Conservation (phyloP, 495 filamentous ascomycete genomes). For the Tuber indicum region DNA sequence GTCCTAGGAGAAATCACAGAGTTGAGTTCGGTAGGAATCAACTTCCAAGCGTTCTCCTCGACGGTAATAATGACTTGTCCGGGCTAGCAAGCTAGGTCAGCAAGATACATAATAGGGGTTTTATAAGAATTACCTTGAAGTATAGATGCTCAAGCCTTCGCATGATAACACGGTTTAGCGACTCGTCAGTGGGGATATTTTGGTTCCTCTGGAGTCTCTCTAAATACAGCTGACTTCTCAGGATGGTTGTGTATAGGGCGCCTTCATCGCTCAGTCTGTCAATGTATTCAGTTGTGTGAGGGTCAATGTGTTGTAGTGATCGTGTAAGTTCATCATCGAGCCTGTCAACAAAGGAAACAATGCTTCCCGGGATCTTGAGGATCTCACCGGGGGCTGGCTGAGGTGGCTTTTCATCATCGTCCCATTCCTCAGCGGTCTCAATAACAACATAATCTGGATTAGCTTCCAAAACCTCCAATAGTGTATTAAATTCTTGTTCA, state of each 20-base stretch:
- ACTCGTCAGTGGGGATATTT: constrained; percentile 59
- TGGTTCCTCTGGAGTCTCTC: constrained; percentile 49
- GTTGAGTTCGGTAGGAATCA: constrained; percentile 62
- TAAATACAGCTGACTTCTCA: constrained; percentile 77
- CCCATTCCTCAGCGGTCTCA: constrained; percentile 94
- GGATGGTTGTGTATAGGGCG: constrained; percentile 83
- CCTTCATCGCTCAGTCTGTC: constrained; percentile 87
- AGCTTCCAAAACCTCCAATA: constrained; percentile 72
- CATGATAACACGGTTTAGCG: constrained; percentile 86
- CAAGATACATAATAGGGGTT: constrained; percentile 35
- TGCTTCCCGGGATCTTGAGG: constrained; percentile 78
- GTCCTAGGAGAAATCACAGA: constrained; percentile 72
- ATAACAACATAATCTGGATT: constrained; percentile 73
- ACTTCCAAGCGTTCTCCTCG: constrained; percentile 87
- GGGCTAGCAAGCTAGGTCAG: constrained; percentile 50
- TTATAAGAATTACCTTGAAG: constrained; percentile 65
- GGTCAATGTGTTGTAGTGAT: constrained; percentile 92
- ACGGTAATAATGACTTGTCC: constrained; percentile 85
- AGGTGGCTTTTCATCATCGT: constrained; percentile 93
- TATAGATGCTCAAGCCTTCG: constrained; percentile 93
- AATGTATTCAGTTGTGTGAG: constrained; percentile 97
- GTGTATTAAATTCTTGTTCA: constrained; percentile 68
- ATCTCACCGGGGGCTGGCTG: constrained; percentile 62
- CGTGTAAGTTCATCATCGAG: constrained; percentile 96
- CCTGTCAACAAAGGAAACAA: constrained; percentile 90